Evolutionary conservation across 257 asterid genomes (phyloP), one percentile per base, ranked within the genome.

Genomic region (Penstemon newberryi): DNA sequence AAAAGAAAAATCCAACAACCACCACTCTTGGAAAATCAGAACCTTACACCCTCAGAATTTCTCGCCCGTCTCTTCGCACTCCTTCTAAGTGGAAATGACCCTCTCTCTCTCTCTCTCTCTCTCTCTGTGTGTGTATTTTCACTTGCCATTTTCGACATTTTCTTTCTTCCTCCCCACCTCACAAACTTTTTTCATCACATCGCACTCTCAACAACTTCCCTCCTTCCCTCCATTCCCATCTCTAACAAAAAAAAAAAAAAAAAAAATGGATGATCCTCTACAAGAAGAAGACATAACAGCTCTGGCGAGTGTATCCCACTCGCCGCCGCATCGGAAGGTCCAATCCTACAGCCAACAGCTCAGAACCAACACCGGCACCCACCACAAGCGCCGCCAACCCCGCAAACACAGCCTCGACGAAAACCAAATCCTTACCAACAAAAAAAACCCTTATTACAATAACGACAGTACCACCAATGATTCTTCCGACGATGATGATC

Each of bases 381-480:
- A 77, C 73, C 73, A 74, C 71, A 84, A 82, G 74, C 83, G 83
- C 4, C 77, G 62, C 60, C 84, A 78, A 73, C 69, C 81, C 40
- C 87, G 96, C 45, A 86, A 88, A 33, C 89, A 86, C 69, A 89
- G 94, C 84, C 91, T 89, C 67, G 94, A 84, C 62, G 96, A 89
- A 6, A 75, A 70, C 15, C 80, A 78, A n/a, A 77, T 75, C 44
- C 7, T 66, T 25, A 25, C 33, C 33, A 25, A 25, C 33, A 25
- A 53, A 46, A 77, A 60, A 2, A 64, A 44, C 67, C 71, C 43
- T 42, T 68, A 43, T 5, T 77, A 56, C 13, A 75, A 43, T 13
- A 60, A 40, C 36, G 64, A 65, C 67, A 56, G 69, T 56, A 60
- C 38, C 68, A 53, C 75, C 3, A 75, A 70, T 46, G 2, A 25